phyloP scores from a whole-genome alignment of 75 land plant species.

The Pinus albicaulis region DNA sequence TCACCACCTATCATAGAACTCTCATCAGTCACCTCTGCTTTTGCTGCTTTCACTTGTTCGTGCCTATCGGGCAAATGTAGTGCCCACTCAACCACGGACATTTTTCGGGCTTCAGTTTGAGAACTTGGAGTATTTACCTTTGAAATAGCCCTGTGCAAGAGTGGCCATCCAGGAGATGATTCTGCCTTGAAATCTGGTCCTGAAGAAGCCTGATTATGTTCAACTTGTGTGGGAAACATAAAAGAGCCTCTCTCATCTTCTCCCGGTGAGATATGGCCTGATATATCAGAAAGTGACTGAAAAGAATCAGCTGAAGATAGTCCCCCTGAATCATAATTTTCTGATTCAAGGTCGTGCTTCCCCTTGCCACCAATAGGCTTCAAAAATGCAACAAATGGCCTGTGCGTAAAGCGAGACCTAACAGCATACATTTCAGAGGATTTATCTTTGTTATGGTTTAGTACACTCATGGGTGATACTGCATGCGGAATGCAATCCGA shows the following conservation, averaged over 20 bases:
- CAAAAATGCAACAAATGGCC: too few species aligned
- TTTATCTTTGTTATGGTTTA: neutral
- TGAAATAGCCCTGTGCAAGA: slow-evolving; percentile 27
- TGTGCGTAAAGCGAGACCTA: too few species aligned
- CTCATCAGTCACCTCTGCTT: neutral
- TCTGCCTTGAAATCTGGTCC: neutral
- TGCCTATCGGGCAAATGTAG: slow-evolving; percentile 38
- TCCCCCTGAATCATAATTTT: neutral
- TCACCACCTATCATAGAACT: neutral
- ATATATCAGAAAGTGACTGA: neutral
- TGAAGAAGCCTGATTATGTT: neutral
- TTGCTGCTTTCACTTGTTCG: neutral
- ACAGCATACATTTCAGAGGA: too few species aligned
- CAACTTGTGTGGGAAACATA: neutral
- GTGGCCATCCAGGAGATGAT: slow-evolving; percentile 43
- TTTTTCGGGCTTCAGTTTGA: slow-evolving; percentile 12
- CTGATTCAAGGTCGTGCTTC: neutral
- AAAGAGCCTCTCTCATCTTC: neutral
- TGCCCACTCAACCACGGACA: slow-evolving; percentile 59
- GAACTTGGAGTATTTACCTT: slow-evolving; percentile 1
- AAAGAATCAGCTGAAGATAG: neutral
- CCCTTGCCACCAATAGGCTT: neutral
- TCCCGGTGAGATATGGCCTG: neutral
- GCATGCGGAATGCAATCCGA: neutral
- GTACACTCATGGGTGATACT: neutral